These are phyloP conservation scores for Grosmannia clavigera DNA, from an alignment of 2,329 filamentous ascomycete species.

Conservation along the genomic window DNA sequence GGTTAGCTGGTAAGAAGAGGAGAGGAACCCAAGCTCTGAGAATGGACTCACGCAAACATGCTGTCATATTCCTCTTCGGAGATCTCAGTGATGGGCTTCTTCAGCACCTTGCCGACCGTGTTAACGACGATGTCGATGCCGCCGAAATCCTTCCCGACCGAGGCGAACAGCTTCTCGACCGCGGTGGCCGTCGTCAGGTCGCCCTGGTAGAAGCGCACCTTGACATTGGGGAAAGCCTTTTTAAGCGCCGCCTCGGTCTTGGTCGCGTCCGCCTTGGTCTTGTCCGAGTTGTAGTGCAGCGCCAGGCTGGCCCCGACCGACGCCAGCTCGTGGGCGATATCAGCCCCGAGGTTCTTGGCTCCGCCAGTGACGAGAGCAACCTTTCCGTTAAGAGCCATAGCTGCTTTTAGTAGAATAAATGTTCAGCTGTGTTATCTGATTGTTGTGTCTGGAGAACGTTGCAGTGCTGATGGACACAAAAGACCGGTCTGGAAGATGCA, in stretches of 20 bases:
- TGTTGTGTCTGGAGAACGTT: no score
- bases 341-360: slow-evolving; percentile 28
- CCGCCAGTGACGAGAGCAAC: slow-evolving; percentile 29
- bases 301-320: slow-evolving; percentile 19
- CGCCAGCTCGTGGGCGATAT: slow-evolving; percentile 24
- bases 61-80: slow-evolving; percentile 31
- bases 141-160: slow-evolving; percentile 27
- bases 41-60: slow-evolving; percentile 28
- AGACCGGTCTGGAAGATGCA: not conserved
- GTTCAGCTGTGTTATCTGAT: not conserved
- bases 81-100: slow-evolving; percentile 31
- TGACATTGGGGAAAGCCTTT: slow-evolving; percentile 18
- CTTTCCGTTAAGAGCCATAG: slow-evolving; percentile 21
- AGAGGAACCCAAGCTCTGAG: not conserved
- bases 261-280: slow-evolving; percentile 23
- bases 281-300: slow-evolving; percentile 26
- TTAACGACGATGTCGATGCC: slow-evolving; percentile 37
- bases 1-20: not conserved
- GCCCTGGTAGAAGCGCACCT: slow-evolving; percentile 28
- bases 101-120: slow-evolving; percentile 35
- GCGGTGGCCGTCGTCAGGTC: slow-evolving; percentile 28
- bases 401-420: not conserved
- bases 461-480: not conserved
- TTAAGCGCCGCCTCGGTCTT: slow-evolving; percentile 25
- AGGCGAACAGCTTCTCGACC: slow-evolving; percentile 27